These are phyloP conservation scores for Apiotrichum akiyoshidainum DNA, from an alignment of 1,284 basidiomycete species.

Conservation along the genomic window DNA sequence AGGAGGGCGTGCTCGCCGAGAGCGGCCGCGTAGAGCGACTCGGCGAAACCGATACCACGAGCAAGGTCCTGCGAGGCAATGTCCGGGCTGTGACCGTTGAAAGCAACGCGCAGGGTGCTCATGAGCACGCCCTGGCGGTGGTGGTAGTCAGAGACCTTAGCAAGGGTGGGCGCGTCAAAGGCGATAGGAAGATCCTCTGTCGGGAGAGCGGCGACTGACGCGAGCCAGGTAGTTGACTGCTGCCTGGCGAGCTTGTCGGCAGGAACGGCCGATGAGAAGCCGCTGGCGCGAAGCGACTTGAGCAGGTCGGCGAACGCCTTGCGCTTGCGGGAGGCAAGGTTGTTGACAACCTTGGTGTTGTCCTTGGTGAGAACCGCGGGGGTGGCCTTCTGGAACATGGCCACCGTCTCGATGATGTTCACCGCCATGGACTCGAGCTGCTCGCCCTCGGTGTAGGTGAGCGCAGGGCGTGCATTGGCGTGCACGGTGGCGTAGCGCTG, in stretches of 20 bases:
- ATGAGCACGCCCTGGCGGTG: conserved; percentile 66
- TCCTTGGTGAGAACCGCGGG: conserved; percentile 61
- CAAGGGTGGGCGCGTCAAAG: conserved; percentile 23
- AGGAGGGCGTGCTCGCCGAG: conserved; percentile 51
- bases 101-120: conserved; percentile 63
- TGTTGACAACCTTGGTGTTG: conserved; percentile 71
- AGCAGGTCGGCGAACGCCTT: conserved; percentile 89
- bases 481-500: conserved; percentile 47
- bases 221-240: conserved; percentile 63
- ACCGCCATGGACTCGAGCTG: conserved; percentile 63
- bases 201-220: conserved; percentile 50
- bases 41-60: conserved; percentile 72
- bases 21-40: conserved; percentile 69
- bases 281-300: conserved; percentile 79
- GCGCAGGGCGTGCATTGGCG: conserved; percentile 24
- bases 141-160: conserved; percentile 64
- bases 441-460: conserved; percentile 13
- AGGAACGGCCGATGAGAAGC: conserved; percentile 70
- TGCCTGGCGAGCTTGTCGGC: conserved; percentile 68
- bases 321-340: conserved; percentile 72
- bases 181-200: conserved; percentile 19
- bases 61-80: conserved; percentile 79
- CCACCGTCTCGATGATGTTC: conserved; percentile 70
- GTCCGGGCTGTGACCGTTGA: conserved; percentile 74
- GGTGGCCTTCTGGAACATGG: conserved; percentile 60